Conservation (phyloP, 2,329 filamentous ascomycete species). For the Colletotrichum australisinense region DNA sequence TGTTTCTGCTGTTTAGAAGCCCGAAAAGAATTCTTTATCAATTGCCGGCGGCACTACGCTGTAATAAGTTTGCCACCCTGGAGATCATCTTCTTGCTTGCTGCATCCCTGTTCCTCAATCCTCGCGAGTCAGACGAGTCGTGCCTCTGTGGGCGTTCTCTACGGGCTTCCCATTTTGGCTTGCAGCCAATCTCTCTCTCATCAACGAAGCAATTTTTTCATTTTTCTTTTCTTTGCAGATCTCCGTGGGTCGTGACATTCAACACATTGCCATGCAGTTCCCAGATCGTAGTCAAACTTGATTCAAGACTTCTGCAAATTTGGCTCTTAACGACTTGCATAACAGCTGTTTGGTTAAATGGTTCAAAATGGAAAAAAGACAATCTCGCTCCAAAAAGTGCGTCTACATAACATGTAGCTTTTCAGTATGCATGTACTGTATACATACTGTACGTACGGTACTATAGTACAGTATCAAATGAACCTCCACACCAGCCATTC, state of each 20-base stretch:
- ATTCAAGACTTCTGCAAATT: background rate
- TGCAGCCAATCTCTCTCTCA: background rate
- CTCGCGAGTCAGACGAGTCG: background rate
- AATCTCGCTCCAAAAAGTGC: no score
- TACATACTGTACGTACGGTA: no score
- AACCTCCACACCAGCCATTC: background rate
- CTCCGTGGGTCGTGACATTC: background rate
- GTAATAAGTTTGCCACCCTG: background rate
- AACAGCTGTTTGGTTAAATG: background rate
- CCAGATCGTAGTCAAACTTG: background rate
- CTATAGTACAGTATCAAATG: background rate
- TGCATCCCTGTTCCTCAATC: background rate
- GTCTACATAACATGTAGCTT: no score
- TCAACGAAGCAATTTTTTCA: background rate
- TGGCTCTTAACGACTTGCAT: background rate
- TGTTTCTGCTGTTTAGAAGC: no score
- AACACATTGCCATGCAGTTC: background rate
- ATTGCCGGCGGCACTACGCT: background rate
- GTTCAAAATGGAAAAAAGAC: no score
- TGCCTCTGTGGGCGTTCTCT: background rate
- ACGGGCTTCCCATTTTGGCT: background rate
- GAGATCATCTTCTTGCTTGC: background rate
- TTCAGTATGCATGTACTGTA: no score
- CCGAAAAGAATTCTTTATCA: no score
- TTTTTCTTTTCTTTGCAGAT: background rate